Conservation (phyloP, 768 basidiomycete species). For the Cystofilobasidium ferigula region DNA sequence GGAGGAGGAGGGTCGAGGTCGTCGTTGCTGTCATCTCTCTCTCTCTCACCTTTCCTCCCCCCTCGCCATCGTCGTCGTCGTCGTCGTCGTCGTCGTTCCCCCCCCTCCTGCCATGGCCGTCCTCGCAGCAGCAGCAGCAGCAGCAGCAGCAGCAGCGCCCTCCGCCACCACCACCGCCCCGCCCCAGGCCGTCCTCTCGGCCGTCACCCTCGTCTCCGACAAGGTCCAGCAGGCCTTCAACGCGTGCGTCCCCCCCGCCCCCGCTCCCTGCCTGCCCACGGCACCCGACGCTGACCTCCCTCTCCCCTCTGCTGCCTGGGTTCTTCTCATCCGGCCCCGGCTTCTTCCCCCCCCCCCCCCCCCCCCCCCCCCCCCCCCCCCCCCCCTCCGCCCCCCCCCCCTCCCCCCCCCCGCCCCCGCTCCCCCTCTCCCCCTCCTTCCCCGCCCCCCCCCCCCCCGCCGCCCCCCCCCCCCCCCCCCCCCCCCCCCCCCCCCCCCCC, state of each 20-base stretch:
- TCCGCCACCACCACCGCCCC: not conserved
- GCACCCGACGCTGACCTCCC: not conserved
- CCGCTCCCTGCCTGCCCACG: not conserved
- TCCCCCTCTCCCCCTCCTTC: too few relatives aligned
- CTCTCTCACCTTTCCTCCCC: not conserved
- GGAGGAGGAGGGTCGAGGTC: not conserved
- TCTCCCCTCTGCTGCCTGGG: not conserved
- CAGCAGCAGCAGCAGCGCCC: not conserved
- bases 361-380: too few relatives aligned
- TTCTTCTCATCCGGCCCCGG: too few relatives aligned
- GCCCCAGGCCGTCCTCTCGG: not conserved
- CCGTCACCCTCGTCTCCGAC: not conserved
- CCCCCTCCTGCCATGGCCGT: not conserved
- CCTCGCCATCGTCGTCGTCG: too few relatives aligned
- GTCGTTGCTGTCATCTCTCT: not conserved
- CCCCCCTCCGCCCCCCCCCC: too few relatives aligned
- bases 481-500: too few relatives aligned
- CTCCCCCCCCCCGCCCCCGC: too few relatives aligned
- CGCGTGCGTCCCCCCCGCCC: not conserved
- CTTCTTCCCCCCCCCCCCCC: too few relatives aligned
- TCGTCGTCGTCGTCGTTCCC: not conserved
- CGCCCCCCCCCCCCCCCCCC: too few relatives aligned
- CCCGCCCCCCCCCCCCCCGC: too few relatives aligned
- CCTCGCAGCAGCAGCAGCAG: not conserved
- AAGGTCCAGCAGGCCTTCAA: constrained; percentile 13